Base-by-base conservation (phyloP, 176 grass and related monocot species). In the Triticum monococcum region DNA sequence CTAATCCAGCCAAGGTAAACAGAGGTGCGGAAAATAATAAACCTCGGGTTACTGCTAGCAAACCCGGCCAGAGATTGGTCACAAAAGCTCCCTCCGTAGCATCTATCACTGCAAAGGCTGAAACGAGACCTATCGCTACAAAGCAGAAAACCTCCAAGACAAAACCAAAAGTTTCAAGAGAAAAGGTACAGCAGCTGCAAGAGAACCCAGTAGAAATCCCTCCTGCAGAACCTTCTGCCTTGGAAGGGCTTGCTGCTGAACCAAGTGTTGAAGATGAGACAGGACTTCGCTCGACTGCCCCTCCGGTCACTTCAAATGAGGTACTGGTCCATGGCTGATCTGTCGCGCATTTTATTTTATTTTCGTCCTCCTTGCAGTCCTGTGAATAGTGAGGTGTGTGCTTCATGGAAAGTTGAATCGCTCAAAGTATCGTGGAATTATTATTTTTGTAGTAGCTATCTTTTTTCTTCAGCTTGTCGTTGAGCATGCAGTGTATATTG, bases 371-470 rank as follows among this genome's bases (percentile, higher is more conserved):
- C 72, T 84, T 89, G 78, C 75, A 86, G 80, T 77, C 82, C 37
- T 97, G 92, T 94, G 94, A 92, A 94, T 94, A 94, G 90, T 84
- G 77, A 87, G 76, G 83, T 88, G 90, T 91, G 82, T 88, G 86
- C 86, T 90, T 95, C 72, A 79, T 89, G 84, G 88, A 87, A 92
- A 83, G 92, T 90, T 90, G 77, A 92, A 79, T 89, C 78, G 71
- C 61, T 75, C 65, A 83, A 87, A 81, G 24, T 86, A 78, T 69
- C 17, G 59, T 79, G 78, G 86, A 87, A 31, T 88, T 86, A 79
- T 87, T 81, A 18, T 70, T 94, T 92, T 69, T 26, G 68, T 48
- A 60, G 86, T 94, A 90, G 88, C 83, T 66, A 76, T 90, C 36
- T 32, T 81, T 90, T 88, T 90, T 77, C 84, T 89, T 88, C 81